phyloP scores from a whole-genome alignment of 495 filamentous ascomycete genomes.

The Penicillium dipodomyicola region DNA sequence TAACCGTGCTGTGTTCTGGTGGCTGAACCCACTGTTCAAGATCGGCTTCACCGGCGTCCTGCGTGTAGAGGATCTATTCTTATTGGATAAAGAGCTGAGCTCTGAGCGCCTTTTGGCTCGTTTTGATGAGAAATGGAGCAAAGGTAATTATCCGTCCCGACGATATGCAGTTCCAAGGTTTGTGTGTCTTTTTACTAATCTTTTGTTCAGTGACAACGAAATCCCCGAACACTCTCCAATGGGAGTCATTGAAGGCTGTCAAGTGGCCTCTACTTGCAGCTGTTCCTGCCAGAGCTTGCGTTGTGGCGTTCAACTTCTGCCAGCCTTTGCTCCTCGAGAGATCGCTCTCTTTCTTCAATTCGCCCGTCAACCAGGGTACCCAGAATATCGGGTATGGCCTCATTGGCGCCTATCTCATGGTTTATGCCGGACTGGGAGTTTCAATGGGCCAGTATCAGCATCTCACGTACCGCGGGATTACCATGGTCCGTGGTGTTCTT shows the following conservation, averaged over 20 bases:
- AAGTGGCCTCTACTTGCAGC: slow-evolving; percentile 46
- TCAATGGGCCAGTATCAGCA: slow-evolving; percentile 53
- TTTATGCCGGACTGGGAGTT: slow-evolving; percentile 60
- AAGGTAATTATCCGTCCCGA: slow-evolving; percentile 18
- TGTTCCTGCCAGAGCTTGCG: slow-evolving; percentile 51
- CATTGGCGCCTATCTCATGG: slow-evolving; percentile 61
- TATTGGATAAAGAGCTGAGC: slow-evolving; percentile 44
- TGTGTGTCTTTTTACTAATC: slow-evolving; percentile 16
- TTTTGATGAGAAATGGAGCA: slow-evolving; percentile 35
- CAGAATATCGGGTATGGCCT: slow-evolving; percentile 59
- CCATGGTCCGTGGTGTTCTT: slow-evolving; percentile 58
- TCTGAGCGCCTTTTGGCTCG: slow-evolving; percentile 38
- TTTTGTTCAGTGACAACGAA: slow-evolving; percentile 27
- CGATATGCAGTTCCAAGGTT: background rate
- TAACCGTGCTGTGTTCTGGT: slow-evolving; percentile 53
- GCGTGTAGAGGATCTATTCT: slow-evolving; percentile 43
- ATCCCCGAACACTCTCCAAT: slow-evolving; percentile 44
- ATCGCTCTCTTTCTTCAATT: slow-evolving; percentile 46
- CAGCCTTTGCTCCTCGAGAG: slow-evolving; percentile 63
- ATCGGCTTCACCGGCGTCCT: slow-evolving; percentile 48
- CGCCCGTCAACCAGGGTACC: slow-evolving; percentile 36
- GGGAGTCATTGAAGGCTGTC: slow-evolving; percentile 44
- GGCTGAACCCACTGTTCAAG: slow-evolving; percentile 57
- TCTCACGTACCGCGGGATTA: slow-evolving; percentile 55
- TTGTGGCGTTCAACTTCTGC: slow-evolving; percentile 59